A percentile compares a stretch with the other conserved stretches of the same genome.
phyloP scores from a whole-genome alignment of 257 asterid genomes.

The Lycium barbarum region DNA sequence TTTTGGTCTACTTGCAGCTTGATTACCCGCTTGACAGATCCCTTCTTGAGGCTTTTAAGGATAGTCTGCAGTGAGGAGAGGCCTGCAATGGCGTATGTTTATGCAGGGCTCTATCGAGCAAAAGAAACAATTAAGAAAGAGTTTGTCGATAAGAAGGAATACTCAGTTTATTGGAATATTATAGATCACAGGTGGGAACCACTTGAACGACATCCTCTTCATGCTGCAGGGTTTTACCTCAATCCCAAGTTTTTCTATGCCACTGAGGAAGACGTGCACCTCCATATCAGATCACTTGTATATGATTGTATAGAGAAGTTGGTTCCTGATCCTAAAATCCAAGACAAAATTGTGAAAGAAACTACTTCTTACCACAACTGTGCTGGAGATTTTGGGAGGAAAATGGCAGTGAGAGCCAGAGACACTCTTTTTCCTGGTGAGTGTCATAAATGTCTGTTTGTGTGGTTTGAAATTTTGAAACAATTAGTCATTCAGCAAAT shows the following conservation, averaged over 20 bases:
- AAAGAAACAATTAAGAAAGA: conserved; percentile 91
- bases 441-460: conserved; percentile 34
- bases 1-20: conserved; percentile 77
- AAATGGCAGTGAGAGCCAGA: conserved; percentile 94
- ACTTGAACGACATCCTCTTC: conserved; percentile 84
- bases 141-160: conserved; percentile 62
- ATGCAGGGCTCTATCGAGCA: conserved; percentile 84
- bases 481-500: conserved; percentile 35
- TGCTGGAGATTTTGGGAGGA: conserved; percentile 91
- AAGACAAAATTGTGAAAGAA: conserved; percentile 87
- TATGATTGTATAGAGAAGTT: conserved; percentile 88
- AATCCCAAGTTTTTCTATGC: conserved; percentile 90
- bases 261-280: conserved; percentile 78
- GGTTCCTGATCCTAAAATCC: conserved; percentile 75
- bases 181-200: conserved; percentile 89
- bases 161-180: conserved; percentile 76
- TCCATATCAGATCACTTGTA: conserved; percentile 71
- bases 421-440: conserved; percentile 81
- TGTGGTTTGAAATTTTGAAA: conserved; percentile 33
- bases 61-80: conserved; percentile 76
- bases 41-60: conserved; percentile 72
- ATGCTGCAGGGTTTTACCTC: conserved; percentile 90
- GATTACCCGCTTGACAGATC: conserved; percentile 61
- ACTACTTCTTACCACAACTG: conserved; percentile 72
- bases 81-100: conserved; percentile 86